Base-by-base conservation (phyloP, 331 rosid genomes). In the Rosa hybrid region DNA sequence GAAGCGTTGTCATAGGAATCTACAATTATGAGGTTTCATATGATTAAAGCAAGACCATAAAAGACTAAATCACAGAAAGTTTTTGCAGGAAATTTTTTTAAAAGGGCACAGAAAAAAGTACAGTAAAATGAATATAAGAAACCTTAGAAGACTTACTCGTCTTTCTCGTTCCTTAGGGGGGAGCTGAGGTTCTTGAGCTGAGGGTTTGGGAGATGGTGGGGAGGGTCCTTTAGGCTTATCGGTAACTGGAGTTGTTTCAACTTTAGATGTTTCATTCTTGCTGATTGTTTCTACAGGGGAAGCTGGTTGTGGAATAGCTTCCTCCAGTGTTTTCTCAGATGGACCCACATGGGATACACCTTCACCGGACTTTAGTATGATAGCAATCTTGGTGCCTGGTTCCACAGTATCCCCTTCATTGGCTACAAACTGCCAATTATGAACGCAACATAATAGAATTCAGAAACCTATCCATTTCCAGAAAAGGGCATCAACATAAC, bases 1-100 rank as follows among this genome's bases (percentile, higher is more conserved):
- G 84, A 72, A 93, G 91, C 80, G 92, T 93, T 74, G 97, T 93
- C 97, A 93, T 91, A 74, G 95, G 95, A 87, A 93, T 96, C 98
- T 93, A 82, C 51, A 79, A 80, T 44, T 20, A 87, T 68, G 63
- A 78, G 25, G 75, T 20, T 77, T 44, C 23, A 65, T 56, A 68
- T 78, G n/a, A 44, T 14, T 57, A 17, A 11, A 68, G 39, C 59
- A 77, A 68, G 27, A 57, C 56, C 46, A 81, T 82, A 75, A 82
- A 63, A 50, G 42, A 82, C 20, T 81, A 82, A 67, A 39, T 76
- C 10, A 25, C 12, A 6, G 50, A 39, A 44, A 73, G 63, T 63
- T 57, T 60, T 9, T 63, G 21, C 10, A 74, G 12, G 51, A 39
- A 51, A 68, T 14, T 5, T 50, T 46, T 46, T 8, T 75, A 38